These are phyloP conservation scores for Pachysandra terminalis DNA, from an alignment of 164 flowering plant genomes.

Conservation along the genomic window DNA sequence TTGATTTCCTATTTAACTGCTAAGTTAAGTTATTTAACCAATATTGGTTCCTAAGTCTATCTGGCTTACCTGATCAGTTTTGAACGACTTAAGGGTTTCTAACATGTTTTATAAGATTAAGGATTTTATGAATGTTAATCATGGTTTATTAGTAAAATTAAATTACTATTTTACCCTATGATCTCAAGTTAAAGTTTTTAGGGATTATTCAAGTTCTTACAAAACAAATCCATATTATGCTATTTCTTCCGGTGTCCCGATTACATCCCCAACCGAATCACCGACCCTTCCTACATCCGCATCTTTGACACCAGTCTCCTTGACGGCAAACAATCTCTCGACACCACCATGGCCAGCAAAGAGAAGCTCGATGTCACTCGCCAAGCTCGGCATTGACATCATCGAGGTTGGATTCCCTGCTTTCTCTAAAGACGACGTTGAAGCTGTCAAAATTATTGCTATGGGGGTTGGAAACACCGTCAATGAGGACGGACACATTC, in stretches of 20 bases:
- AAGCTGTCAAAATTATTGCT: conserved; percentile 76
- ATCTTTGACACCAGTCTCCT: conserved; percentile 97
- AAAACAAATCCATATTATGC: not conserved
- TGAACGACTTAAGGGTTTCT: no score
- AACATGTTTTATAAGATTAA: no score
- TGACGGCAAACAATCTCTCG: conserved; percentile 99
- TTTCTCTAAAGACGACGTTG: conserved; percentile 73
- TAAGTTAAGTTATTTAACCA: no score
- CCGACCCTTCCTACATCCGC: conserved; percentile 81
- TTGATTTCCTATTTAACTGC: no score
- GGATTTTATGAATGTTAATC: no score
- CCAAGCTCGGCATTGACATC: conserved; percentile 86
- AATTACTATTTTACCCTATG: no score
- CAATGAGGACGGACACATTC: conserved; percentile 60
- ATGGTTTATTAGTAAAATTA: no score
- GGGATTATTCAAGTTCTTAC: no score
- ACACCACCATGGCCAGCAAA: conserved; percentile 83
- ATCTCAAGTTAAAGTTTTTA: no score
- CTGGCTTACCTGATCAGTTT: no score
- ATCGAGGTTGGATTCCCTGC: conserved; percentile 98
- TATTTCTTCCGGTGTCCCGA: conserved; percentile 37
- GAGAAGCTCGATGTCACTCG: conserved; percentile 88
- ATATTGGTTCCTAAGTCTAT: no score
- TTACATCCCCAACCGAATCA: conserved; percentile 72
- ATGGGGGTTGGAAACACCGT: conserved; percentile 64